Evolutionary conservation across 2,329 filamentous ascomycete genomes (phyloP).

Genomic region (Diaporthe helianthi): DNA sequence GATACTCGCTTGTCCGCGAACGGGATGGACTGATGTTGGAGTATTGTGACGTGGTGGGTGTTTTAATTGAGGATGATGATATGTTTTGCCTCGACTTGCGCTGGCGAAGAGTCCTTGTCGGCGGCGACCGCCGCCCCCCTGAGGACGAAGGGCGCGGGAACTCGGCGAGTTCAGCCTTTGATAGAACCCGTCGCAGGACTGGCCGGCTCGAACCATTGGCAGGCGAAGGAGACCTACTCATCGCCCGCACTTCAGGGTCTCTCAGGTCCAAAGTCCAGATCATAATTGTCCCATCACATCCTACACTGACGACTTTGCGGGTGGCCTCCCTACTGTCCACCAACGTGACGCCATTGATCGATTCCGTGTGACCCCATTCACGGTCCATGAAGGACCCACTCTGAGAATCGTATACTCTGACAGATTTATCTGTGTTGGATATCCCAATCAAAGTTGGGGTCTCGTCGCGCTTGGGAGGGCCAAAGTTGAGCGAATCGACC

Average conservation of each 20-base stretch:
- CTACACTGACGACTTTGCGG: conserved; percentile 73
- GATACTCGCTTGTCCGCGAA: conserved; percentile 48
- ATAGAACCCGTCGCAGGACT: conserved; percentile 84
- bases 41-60: conserved; percentile 44
- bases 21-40: conserved; percentile 49
- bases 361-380: conserved; percentile 95
- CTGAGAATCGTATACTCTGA: conserved; percentile 84
- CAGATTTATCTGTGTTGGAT: conserved; percentile 94
- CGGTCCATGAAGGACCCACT: conserved; percentile 80
- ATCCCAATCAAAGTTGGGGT: conserved; percentile 79
- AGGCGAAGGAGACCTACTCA: conserved; percentile 61
- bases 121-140: conserved; percentile 61
- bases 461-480: conserved; percentile 56
- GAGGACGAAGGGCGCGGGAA: conserved; percentile 65
- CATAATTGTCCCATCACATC: conserved; percentile 83
- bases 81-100: conserved; percentile 62
- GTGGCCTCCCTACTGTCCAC: conserved; percentile 64
- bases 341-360: conserved; percentile 84
- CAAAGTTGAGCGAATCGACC: conserved; percentile 77
- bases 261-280: conserved; percentile 70
- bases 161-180: conserved; percentile 84
- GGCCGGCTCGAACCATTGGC: conserved; percentile 67
- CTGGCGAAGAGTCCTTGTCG: conserved; percentile 56
- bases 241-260: conserved; percentile 49
- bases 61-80: conserved; percentile 44